Evolutionary conservation across 2,329 filamentous ascomycete genomes (phyloP).

Genomic region (Alternaria brassicicola): DNA sequence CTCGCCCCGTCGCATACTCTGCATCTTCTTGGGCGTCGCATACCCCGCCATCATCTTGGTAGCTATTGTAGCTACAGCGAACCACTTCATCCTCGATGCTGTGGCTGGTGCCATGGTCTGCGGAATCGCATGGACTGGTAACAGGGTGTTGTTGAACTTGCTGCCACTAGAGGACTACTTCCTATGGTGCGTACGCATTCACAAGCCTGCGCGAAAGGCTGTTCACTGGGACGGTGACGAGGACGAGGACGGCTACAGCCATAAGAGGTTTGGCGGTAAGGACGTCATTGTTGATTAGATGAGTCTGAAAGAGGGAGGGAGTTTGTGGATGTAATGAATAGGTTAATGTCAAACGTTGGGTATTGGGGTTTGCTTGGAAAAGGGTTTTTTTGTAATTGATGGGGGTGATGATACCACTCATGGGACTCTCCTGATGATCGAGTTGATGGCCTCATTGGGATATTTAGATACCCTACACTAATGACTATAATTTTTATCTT

Average conservation of each 20-base stretch:
- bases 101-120: conserved; percentile 72
- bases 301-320: background rate
- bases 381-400: background rate
- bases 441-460: background rate
- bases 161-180: conserved; percentile 72
- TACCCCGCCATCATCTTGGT: conserved; percentile 70
- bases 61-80: conserved; percentile 73
- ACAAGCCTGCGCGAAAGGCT: conserved; percentile 61
- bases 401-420: background rate
- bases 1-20: conserved; percentile 59
- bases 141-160: conserved; percentile 65
- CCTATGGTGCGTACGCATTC: conserved; percentile 65
- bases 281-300: conserved; percentile 24
- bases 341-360: background rate
- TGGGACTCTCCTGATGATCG: background rate
- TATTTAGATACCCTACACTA: background rate
- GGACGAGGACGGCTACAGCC: conserved; percentile 12
- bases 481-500: background rate
- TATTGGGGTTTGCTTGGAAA: background rate
- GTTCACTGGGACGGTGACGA: conserved; percentile 28
- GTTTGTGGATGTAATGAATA: background rate
- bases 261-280: conserved; percentile 20
- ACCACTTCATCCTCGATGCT: conserved; percentile 74
- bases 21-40: conserved; percentile 60
- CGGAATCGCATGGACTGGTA: conserved; percentile 65